Percentiles rank a stretch among this genome's conserved stretches.
Conservation (phyloP, 495 filamentous ascomycete genomes). For the Xylaria scruposa region DNA sequence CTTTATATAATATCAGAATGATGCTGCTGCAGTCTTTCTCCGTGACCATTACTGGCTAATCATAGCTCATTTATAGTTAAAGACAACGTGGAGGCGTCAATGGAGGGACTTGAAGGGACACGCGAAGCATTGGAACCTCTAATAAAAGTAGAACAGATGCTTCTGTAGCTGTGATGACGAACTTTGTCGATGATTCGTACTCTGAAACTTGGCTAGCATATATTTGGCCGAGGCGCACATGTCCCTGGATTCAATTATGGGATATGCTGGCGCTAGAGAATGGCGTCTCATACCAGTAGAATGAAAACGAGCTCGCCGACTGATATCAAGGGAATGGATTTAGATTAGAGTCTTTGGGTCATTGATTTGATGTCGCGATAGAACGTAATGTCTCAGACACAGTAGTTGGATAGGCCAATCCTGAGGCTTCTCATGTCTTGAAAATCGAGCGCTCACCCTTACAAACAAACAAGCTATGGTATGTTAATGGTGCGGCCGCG, state of each 20-base stretch:
- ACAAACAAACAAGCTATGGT: constrained; percentile 12
- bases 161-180: background rate
- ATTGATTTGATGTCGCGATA: background rate
- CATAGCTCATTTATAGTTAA: background rate
- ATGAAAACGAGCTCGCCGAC: background rate
- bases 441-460: background rate
- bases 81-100: background rate
- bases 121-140: background rate
- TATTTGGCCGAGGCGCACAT: background rate
- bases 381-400: constrained; percentile 7
- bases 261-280: constrained; percentile 1
- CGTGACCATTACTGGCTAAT: background rate
- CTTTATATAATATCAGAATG: background rate
- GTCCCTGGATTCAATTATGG: background rate
- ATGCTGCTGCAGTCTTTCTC: background rate
- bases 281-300: background rate
- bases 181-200: background rate
- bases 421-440: background rate
- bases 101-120: background rate
- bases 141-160: background rate
- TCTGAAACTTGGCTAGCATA: background rate
- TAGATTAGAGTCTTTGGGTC: background rate
- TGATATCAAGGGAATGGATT: background rate
- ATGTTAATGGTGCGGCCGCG: background rate
- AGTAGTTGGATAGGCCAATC: background rate